phyloP scores from a whole-genome alignment of 78 protist genomes.

The Paulinella micropora region DNA sequence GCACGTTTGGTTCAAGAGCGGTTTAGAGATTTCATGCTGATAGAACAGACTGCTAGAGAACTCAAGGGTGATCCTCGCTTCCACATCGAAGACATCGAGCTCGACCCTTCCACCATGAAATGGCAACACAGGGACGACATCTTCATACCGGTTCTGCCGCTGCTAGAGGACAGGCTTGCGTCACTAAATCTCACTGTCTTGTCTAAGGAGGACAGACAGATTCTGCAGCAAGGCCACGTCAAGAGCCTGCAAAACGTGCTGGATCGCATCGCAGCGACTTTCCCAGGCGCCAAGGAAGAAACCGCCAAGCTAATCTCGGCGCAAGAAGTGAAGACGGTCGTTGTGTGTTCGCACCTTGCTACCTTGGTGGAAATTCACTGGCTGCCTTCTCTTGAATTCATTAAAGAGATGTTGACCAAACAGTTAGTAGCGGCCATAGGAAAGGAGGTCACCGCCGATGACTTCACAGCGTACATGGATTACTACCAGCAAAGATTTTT shows the following conservation, averaged over 20 bases:
- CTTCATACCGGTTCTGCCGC: no score
- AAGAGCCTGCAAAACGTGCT: not conserved
- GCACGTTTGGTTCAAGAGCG: no score
- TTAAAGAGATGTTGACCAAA: conserved; percentile 11
- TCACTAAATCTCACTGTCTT: no score
- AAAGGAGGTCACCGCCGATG: conserved; percentile 10
- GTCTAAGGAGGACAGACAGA: no score
- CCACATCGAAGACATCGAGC: no score
- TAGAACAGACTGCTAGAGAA: no score
- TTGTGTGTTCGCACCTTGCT: not conserved
- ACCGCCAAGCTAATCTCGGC: not conserved
- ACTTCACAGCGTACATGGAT: conserved; percentile 8
- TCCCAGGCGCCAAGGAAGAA: not conserved
- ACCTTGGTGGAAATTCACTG: not conserved
- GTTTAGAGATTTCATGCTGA: no score
- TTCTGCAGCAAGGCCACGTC: no score
- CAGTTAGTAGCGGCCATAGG: conserved; percentile 14
- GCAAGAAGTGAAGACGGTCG: not conserved
- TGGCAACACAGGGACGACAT: no score
- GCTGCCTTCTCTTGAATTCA: not conserved
- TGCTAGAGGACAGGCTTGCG: no score
- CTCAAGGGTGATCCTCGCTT: no score
- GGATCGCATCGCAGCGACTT: not conserved
- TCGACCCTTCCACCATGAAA: no score
- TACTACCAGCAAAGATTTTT: not conserved